A percentile compares a stretch with the other conserved stretches of the same genome.
Conservation (phyloP, 306 rosid species). For the Mimosa pudica region DNA sequence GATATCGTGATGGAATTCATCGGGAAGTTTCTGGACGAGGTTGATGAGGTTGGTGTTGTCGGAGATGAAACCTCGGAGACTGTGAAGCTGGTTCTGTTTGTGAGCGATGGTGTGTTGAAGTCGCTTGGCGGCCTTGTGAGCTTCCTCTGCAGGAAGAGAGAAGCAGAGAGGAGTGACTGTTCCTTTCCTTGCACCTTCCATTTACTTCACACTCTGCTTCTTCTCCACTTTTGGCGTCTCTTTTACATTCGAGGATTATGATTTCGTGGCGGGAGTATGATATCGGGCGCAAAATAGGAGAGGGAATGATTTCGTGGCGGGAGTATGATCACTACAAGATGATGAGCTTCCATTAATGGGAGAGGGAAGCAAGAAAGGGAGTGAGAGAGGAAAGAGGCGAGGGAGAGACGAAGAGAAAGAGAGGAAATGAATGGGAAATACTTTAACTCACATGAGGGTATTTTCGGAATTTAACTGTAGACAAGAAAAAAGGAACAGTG, state of each 20-base stretch:
- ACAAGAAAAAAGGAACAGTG: no score
- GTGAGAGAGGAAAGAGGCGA: no score
- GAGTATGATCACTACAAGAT: no score
- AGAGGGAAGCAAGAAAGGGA: no score
- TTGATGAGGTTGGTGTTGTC: constrained; percentile 70
- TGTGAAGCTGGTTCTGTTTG: constrained; percentile 46
- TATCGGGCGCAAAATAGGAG: no score
- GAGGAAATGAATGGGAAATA: no score
- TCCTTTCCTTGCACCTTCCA: constrained; percentile 48
- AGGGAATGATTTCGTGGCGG: no score
- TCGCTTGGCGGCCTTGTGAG: constrained; percentile 64
- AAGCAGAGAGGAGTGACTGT: constrained; percentile 65
- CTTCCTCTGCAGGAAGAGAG: constrained; percentile 58
- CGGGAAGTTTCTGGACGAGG: constrained; percentile 82
- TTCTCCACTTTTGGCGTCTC: background rate
- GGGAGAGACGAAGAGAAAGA: no score
- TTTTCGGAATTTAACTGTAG: no score
- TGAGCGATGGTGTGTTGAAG: constrained; percentile 56
- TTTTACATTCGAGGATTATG: background rate
- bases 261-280: background rate
- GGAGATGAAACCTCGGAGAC: constrained; percentile 55
- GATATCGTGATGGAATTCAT: constrained; percentile 73
- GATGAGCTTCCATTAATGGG: no score
- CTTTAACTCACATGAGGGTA: no score
- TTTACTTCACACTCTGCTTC: background rate